These are phyloP conservation scores for Pythium rishiriense DNA, from an alignment of 352 stramenopile species.

Conservation along the genomic window DNA sequence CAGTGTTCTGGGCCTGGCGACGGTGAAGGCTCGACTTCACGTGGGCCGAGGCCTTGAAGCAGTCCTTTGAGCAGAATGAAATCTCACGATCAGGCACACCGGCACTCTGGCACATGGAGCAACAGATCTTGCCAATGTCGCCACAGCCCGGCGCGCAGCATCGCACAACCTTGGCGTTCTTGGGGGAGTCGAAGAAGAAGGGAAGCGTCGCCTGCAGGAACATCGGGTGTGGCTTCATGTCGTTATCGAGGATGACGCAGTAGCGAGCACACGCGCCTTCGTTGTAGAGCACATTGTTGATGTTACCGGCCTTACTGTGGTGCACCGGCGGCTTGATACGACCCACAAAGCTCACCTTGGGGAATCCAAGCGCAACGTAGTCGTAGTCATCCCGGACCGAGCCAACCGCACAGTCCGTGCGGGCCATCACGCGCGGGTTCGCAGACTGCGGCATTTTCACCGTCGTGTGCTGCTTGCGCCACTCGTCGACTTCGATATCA, in stretches of 20 bases:
- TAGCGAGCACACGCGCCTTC: conserved; percentile 77
- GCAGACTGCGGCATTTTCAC: conserved; percentile 71
- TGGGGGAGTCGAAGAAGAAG: conserved; percentile 81
- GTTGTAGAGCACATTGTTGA: conserved; percentile 88
- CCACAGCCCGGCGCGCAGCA: conserved; percentile 36
- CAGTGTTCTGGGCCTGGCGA: conserved; percentile 42
- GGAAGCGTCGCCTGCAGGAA: conserved; percentile 74
- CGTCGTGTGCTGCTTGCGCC: conserved; percentile 82
- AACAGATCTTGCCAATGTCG: conserved; percentile 43
- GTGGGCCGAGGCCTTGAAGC: conserved; percentile 47
- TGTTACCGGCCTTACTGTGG: conserved; percentile 87
- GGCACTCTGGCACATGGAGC: conserved; percentile 42
- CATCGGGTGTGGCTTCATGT: conserved; percentile 82
- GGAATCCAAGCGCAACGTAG: conserved; percentile 56
- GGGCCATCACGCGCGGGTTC: conserved; percentile 66
- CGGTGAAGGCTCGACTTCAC: conserved; percentile 37
- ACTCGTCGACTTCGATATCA: conserved; percentile 81
- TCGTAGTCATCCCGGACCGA: conserved; percentile 82
- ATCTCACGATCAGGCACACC: conserved; percentile 42
- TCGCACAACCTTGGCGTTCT: conserved; percentile 56
- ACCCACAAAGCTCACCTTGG: conserved; percentile 73
- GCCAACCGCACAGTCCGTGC: conserved; percentile 59
- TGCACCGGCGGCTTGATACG: conserved; percentile 76
- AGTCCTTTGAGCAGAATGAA: conserved; percentile 46
- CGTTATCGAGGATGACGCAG: conserved; percentile 77